Base-by-base conservation (phyloP, 1,139 yeast species). In the Saccharomyces hybrid region DNA sequence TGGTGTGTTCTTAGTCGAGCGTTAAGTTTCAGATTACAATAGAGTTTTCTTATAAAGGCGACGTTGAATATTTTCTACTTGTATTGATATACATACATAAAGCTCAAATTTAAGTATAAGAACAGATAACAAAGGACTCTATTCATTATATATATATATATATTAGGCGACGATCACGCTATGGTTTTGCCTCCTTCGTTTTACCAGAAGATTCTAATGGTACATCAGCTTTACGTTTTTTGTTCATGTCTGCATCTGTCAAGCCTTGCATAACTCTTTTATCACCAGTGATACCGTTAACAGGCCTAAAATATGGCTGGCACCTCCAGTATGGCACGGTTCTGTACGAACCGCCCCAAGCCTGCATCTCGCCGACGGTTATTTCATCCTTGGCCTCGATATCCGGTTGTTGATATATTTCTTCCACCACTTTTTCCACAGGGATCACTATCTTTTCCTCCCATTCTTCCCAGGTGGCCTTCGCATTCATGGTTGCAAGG, bases 261-360 rank as follows among this genome's bases (percentile, higher is more conserved):
- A 54, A 47, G n/a, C 56, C 54, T 54, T 66, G 62, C 53, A 74
- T 68, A 4, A 74, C 69, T 50, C 79, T 69, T 44, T 75, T 76
- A 57, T 77, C 79, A 20, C 77, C 80, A 25, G 76, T 73, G 4
- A 78, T 74, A 29, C 96, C 96, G 67, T 88, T 79, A 1, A 88
- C 95, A 7, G 85, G 83, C 60, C 99, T 78, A 74, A 95, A 90
- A 68, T 88, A 88, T 1, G 99, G 99, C 71, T 93, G 99, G 59
- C 96, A 84, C 62, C 99, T 78, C 98, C 99, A 93, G 70, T 86
- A 91, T 2, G 99, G 99, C n/a, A 93, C 81, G 5, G 77, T 79
- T 67, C 83, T 83, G 69, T 93, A 93, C 20, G 77, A 63, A 1
- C 95, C 96, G 52, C 96, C 96, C 90, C 95, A 86, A 34, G 72